These are phyloP conservation scores for Fonsecaea pedrosoi DNA, from an alignment of 2,329 filamentous ascomycete genomes.

Conservation along the genomic window DNA sequence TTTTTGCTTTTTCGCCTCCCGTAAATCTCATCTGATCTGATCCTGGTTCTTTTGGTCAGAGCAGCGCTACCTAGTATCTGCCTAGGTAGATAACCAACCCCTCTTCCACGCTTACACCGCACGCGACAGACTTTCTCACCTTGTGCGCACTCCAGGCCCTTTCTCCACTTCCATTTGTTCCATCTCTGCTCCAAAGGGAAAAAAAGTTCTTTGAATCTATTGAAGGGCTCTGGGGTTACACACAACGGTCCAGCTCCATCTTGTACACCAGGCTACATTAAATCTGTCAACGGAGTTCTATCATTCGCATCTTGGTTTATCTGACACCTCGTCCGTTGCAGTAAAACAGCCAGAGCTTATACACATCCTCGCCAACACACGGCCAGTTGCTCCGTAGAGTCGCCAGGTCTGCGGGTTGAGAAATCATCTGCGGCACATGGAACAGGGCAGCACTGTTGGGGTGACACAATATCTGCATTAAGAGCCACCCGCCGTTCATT, in stretches of 20 bases:
- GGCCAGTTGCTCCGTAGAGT: background rate
- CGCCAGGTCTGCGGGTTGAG: background rate
- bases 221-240: background rate
- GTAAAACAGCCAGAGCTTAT: background rate
- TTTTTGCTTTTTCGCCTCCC: constrained; percentile 4
- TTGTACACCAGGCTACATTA: background rate
- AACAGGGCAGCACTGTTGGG: background rate
- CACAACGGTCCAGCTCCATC: background rate
- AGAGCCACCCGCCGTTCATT: background rate
- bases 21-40: constrained; percentile 20
- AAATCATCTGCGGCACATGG: background rate
- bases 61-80: constrained; percentile 11
- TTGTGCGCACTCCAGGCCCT: constrained; percentile 6
- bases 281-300: background rate
- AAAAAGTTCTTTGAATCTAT: background rate
- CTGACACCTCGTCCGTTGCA: background rate
- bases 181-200: background rate
- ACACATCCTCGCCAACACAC: background rate
- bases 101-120: constrained; percentile 14
- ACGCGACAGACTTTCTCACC: background rate
- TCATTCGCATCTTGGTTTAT: background rate
- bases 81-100: constrained; percentile 9
- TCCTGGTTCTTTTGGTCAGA: background rate
- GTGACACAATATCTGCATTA: constrained; percentile 5
- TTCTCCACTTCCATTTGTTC: constrained; percentile 4